Evolutionary conservation across 495 filamentous ascomycete genomes (phyloP).

Genomic region (Daldinia decipiens): DNA sequence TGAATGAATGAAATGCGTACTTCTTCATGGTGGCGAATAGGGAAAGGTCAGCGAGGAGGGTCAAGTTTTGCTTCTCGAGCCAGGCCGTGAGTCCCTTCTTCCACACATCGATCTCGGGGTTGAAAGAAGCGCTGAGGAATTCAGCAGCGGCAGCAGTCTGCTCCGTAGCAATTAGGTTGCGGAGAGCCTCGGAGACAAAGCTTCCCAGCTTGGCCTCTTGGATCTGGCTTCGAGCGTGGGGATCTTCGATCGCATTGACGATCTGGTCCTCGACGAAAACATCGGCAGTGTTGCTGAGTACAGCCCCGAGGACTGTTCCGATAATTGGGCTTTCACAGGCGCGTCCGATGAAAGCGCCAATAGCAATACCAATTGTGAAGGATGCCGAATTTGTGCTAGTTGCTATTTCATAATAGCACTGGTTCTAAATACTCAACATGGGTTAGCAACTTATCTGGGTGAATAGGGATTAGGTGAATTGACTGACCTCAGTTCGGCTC

Average conservation of each 20-base stretch:
- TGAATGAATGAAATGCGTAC: slow-evolving; percentile 6
- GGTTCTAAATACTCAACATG: slow-evolving; percentile 3
- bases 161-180: slow-evolving; percentile 20
- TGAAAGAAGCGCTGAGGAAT: slow-evolving; percentile 9
- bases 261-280: slow-evolving; percentile 20
- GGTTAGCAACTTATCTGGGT: not conserved
- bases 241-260: slow-evolving; percentile 18
- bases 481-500: slow-evolving; percentile 19
- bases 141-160: slow-evolving; percentile 17
- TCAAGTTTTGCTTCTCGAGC: slow-evolving; percentile 29
- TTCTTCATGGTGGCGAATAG: slow-evolving; percentile 24
- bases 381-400: slow-evolving; percentile 22
- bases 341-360: slow-evolving; percentile 34
- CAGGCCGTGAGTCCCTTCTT: slow-evolving; percentile 21
- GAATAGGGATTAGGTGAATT: not conserved
- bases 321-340: slow-evolving; percentile 24
- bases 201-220: slow-evolving; percentile 25
- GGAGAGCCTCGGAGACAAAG: slow-evolving; percentile 22
- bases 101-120: slow-evolving; percentile 27
- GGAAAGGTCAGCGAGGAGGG: slow-evolving; percentile 17
- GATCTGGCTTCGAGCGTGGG: slow-evolving; percentile 15
- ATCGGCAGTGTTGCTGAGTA: slow-evolving; percentile 12
- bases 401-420: slow-evolving; percentile 30
- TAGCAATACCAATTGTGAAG: slow-evolving; percentile 19
- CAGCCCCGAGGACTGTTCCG: slow-evolving; percentile 28